These are phyloP conservation scores for Clonostachys chloroleuca DNA, from an alignment of 2,329 filamentous ascomycete genomes.

Conservation along the genomic window DNA sequence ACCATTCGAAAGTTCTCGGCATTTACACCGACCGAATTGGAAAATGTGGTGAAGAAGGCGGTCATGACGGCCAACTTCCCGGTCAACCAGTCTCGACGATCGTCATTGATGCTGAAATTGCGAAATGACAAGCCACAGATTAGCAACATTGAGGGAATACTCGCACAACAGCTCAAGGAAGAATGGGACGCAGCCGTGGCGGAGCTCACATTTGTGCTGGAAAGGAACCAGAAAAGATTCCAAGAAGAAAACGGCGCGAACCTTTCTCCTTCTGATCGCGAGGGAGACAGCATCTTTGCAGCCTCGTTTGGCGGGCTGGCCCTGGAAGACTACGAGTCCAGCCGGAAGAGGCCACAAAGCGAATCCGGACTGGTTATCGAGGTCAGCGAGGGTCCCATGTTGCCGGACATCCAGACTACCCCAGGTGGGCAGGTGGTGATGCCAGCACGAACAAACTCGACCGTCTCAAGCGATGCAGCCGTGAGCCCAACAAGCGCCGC, in stretches of 20 bases:
- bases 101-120: conserved; percentile 26
- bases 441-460: conserved; percentile 17
- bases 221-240: conserved; percentile 23
- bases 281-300: conserved; percentile 19
- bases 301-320: conserved; percentile 30
- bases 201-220: conserved; percentile 24
- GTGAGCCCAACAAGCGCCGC: conserved; percentile 27
- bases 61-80: conserved; percentile 18
- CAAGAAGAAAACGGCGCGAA: conserved; percentile 6
- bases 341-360: conserved; percentile 6
- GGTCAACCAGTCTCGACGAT: conserved; percentile 11
- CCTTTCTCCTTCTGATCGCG: conserved; percentile 4
- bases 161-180: conserved; percentile 28
- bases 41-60: conserved; percentile 24
- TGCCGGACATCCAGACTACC: conserved; percentile 2
- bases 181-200: conserved; percentile 30
- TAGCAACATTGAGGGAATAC: background rate
- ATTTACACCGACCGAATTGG: conserved; percentile 28
- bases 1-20: conserved; percentile 39
- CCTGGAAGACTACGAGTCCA: conserved; percentile 18
- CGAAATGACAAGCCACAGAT: conserved; percentile 16
- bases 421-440: conserved; percentile 6
- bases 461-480: conserved; percentile 27
- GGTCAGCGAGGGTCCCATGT: background rate
- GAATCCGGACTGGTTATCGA: no score